These are phyloP conservation scores for Cystobasidium onofrii DNA, from an alignment of 768 basidiomycete species.

Conservation along the genomic window DNA sequence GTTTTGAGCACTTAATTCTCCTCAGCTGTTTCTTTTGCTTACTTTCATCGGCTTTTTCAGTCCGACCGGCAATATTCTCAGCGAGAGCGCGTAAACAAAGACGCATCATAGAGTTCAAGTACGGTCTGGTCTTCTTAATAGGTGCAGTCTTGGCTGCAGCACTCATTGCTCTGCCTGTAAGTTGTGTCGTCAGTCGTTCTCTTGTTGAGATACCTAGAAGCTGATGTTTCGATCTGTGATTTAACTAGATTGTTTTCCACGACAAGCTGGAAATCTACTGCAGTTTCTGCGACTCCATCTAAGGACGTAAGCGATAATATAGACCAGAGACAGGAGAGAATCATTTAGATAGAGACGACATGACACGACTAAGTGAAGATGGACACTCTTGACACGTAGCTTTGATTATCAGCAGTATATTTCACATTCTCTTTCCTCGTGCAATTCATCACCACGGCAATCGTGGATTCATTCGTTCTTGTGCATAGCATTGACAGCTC, in stretches of 20 bases:
- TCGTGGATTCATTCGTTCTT: too few species aligned
- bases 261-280: conserved; percentile 55
- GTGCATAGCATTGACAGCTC: too few species aligned
- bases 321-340: too few species aligned
- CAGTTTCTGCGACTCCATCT: conserved; percentile 58
- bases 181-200: background rate
- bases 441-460: too few species aligned
- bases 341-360: too few species aligned
- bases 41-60: conserved; percentile 3
- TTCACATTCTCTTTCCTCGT: too few species aligned
- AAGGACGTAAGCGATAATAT: background rate
- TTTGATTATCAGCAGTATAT: too few species aligned
- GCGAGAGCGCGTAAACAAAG: conserved; percentile 77
- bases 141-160: conserved; percentile 64
- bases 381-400: too few species aligned
- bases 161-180: conserved; percentile 53
- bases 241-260: conserved; percentile 62
- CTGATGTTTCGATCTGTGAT: too few species aligned
- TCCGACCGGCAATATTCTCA: conserved; percentile 66
- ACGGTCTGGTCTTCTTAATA: conserved; percentile 65
- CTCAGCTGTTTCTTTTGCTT: conserved; percentile 57
- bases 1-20: too few species aligned
- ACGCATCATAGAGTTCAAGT: conserved; percentile 55
- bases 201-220: too few species aligned
- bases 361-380: too few species aligned